Evolutionary conservation across 129 eudicot genomes (phyloP).

Genomic region (Scalesia atractyloides): DNA sequence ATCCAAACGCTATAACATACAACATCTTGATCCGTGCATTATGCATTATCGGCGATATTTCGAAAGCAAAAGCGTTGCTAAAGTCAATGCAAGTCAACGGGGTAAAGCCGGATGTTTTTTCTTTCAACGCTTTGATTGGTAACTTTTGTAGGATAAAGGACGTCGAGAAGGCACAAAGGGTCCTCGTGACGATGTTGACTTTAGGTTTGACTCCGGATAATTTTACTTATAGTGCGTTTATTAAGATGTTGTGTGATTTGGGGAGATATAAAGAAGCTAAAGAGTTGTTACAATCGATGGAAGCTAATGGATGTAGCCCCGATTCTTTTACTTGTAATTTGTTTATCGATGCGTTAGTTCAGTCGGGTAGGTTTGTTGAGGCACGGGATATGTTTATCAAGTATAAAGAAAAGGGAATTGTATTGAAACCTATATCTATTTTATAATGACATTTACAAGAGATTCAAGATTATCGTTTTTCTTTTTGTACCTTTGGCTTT

Average conservation of each 20-base stretch:
- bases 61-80: slow-evolving; percentile 51
- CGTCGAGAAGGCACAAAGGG: slow-evolving; percentile 75
- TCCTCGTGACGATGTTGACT: slow-evolving; percentile 61
- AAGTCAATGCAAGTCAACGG: slow-evolving; percentile 77
- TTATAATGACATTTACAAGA: slow-evolving; percentile 16
- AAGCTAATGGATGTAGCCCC: slow-evolving; percentile 68
- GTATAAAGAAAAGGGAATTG: slow-evolving; percentile 59
- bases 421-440: slow-evolving; percentile 48
- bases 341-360: slow-evolving; percentile 52
- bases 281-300: slow-evolving; percentile 73
- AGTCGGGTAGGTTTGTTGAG: slow-evolving; percentile 52
- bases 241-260: slow-evolving; percentile 61
- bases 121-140: slow-evolving; percentile 83
- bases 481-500: slow-evolving; percentile 20
- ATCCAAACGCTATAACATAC: slow-evolving; percentile 71
- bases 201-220: slow-evolving; percentile 78
- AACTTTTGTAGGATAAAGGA: slow-evolving; percentile 67
- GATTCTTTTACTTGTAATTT: slow-evolving; percentile 74
- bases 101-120: slow-evolving; percentile 65
- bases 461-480: slow-evolving; percentile 14
- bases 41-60: slow-evolving; percentile 60
- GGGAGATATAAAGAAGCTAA: slow-evolving; percentile 68
- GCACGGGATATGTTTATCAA: slow-evolving; percentile 52
- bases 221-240: slow-evolving; percentile 72
- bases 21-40: slow-evolving; percentile 72